phyloP scores from a whole-genome alignment of 2,329 filamentous ascomycete species.

The Talaromyces funiculosus region DNA sequence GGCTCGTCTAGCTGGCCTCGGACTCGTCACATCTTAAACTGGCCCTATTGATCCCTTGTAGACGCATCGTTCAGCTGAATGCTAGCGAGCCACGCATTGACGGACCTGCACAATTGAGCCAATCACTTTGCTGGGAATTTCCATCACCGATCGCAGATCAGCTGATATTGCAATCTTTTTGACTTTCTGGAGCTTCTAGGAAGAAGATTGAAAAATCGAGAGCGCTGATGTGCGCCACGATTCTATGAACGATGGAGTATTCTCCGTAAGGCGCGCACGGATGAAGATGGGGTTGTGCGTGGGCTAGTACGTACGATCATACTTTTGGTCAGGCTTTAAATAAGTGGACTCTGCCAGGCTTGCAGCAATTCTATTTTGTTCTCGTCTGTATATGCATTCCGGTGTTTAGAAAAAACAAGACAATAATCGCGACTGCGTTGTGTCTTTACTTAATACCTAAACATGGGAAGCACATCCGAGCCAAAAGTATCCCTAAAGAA shows the following conservation, averaged over 20 bases:
- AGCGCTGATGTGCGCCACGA: background rate
- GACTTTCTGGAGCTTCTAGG: background rate
- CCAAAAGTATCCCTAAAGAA: slow-evolving; percentile 16
- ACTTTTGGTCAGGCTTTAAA: background rate
- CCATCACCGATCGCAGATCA: background rate
- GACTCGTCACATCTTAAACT: background rate
- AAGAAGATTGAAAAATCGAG: background rate
- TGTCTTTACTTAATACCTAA: too few species aligned
- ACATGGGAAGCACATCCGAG: slow-evolving; percentile 3
- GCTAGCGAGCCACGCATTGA: background rate
- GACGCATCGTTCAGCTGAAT: background rate
- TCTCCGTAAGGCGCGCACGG: background rate
- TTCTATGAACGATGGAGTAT: background rate
- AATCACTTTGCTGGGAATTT: background rate
- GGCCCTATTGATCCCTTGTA: background rate
- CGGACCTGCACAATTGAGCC: background rate
- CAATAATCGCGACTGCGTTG: too few species aligned
- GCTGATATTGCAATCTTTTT: background rate
- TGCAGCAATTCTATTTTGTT: background rate
- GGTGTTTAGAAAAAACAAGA: background rate
- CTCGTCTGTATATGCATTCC: background rate
- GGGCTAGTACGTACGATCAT: background rate
- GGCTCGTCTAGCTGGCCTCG: background rate
- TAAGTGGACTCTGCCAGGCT: background rate
- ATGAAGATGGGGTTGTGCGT: background rate